Conservation (phyloP, 2,329 filamentous ascomycete genomes). For the Samsoniella hepiali region DNA sequence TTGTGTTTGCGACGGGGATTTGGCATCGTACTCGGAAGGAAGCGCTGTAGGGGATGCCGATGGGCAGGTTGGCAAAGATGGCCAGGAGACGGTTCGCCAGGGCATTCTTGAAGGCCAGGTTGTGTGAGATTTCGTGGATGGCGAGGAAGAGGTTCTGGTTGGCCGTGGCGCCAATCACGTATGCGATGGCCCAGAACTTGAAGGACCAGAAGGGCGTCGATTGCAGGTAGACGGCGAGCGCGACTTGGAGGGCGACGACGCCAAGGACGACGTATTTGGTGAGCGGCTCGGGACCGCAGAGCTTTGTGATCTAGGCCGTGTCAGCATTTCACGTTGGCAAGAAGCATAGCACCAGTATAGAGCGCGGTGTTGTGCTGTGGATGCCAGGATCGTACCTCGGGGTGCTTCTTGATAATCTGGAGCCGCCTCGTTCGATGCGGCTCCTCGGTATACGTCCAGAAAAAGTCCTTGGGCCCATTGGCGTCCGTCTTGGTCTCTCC, state of each 20-base stretch:
- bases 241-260: constrained; percentile 79
- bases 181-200: constrained; percentile 82
- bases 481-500: constrained; percentile 21
- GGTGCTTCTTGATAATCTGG: constrained; percentile 97
- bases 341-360: too few relatives aligned
- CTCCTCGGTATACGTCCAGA: constrained; percentile 99
- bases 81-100: constrained; percentile 80
- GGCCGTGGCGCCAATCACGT: constrained; percentile 87
- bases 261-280: constrained; percentile 88
- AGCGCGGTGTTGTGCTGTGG: too few relatives aligned
- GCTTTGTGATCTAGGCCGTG: constrained; percentile 75
- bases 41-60: constrained; percentile 92
- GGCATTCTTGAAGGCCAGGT: constrained; percentile 83
- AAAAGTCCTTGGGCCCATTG: constrained; percentile 58
- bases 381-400: constrained; percentile 61
- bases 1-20: background rate
- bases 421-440: constrained; percentile 86
- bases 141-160: constrained; percentile 99
- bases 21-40: constrained; percentile 71
- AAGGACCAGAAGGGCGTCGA: constrained; percentile 77
- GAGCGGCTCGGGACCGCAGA: constrained; percentile 91
- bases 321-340: background rate
- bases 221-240: constrained; percentile 72
- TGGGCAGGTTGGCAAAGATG: constrained; percentile 92
- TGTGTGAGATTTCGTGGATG: constrained; percentile 98